Percentiles rank a stretch among this genome's conserved stretches.
These are phyloP conservation scores for Penicillium griseofulvum DNA, from an alignment of 2,329 filamentous ascomycete genomes.

Conservation along the genomic window DNA sequence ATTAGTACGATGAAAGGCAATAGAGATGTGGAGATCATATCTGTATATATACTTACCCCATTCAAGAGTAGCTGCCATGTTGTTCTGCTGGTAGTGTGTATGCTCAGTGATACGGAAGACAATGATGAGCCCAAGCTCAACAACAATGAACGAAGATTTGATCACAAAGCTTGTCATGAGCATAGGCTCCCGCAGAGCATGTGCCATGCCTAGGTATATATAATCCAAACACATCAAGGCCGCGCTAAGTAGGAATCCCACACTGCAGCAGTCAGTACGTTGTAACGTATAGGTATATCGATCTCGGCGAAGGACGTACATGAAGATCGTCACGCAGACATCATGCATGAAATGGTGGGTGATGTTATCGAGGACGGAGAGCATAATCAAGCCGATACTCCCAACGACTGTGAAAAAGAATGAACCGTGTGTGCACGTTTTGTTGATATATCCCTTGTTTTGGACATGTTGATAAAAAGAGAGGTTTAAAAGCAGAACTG, in stretches of 20 bases:
- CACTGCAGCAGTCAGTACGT: constrained; percentile 10
- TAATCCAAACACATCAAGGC: constrained; percentile 19
- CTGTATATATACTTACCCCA: constrained; percentile 14
- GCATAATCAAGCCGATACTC: constrained; percentile 15
- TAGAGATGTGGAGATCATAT: not conserved
- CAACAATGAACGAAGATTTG: constrained; percentile 18
- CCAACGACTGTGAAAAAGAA: constrained; percentile 17
- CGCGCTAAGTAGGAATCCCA: constrained; percentile 16
- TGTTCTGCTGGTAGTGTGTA: constrained; percentile 10
- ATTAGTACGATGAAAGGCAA: not conserved
- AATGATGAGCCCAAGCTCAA: constrained; percentile 18
- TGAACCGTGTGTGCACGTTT: constrained; percentile 13
- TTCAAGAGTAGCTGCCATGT: constrained; percentile 18
- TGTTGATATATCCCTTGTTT: constrained; percentile 16
- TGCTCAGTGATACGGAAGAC: constrained; percentile 16
- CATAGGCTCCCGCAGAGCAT: constrained; percentile 13
- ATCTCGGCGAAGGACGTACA: constrained; percentile 7
- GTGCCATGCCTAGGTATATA: constrained; percentile 13
- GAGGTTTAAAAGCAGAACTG: constrained; percentile 16
- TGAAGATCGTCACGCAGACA: constrained; percentile 18
- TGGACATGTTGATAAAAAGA: constrained; percentile 20
- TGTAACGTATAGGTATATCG: not conserved
- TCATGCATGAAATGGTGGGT: constrained; percentile 16
- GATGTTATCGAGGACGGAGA: constrained; percentile 18
- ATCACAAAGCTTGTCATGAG: constrained; percentile 19